Conservation (phyloP, 2,329 filamentous ascomycete species). For the Phialocephala sp. region DNA sequence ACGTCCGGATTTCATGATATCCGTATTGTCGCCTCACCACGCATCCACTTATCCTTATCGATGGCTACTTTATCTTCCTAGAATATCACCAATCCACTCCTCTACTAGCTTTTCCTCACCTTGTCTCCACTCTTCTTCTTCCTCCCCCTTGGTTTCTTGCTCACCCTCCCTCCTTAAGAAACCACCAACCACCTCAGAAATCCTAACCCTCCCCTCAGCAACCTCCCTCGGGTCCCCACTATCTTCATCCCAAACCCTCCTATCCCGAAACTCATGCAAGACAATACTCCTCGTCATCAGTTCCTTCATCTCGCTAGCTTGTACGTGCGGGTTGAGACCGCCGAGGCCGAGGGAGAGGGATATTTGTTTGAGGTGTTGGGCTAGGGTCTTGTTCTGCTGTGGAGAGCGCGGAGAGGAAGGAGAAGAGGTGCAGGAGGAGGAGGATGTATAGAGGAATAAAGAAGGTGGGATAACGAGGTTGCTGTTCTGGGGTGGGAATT, state of each 20-base stretch:
- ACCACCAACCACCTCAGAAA: slow-evolving; percentile 13
- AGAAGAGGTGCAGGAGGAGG: neutral
- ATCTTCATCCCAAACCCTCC: slow-evolving; percentile 32
- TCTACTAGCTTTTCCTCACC: slow-evolving; percentile 17
- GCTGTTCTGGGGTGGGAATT: slow-evolving; percentile 36
- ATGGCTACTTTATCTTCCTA: neutral
- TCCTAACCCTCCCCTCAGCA: slow-evolving; percentile 27
- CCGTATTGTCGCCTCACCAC: no score
- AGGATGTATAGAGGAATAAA: slow-evolving; percentile 30
- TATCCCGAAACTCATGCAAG: slow-evolving; percentile 33
- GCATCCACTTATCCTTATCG: no score
- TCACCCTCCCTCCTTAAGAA: no score
- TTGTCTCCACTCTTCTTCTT: slow-evolving; percentile 6
- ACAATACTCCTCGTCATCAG: slow-evolving; percentile 39
- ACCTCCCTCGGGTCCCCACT: slow-evolving; percentile 27
- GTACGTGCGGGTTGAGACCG: slow-evolving; percentile 10
- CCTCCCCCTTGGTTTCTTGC: no score
- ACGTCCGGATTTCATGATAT: no score
- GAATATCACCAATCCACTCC: slow-evolving; percentile 30
- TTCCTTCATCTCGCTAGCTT: slow-evolving; percentile 34
- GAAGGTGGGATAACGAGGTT: slow-evolving; percentile 35
- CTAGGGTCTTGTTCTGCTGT: neutral
- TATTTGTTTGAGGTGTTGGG: neutral
- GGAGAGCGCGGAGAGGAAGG: no score
- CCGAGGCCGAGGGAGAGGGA: neutral